Conservation (phyloP, 2,329 filamentous ascomycete genomes). For the Aquanectria penicillioides region DNA sequence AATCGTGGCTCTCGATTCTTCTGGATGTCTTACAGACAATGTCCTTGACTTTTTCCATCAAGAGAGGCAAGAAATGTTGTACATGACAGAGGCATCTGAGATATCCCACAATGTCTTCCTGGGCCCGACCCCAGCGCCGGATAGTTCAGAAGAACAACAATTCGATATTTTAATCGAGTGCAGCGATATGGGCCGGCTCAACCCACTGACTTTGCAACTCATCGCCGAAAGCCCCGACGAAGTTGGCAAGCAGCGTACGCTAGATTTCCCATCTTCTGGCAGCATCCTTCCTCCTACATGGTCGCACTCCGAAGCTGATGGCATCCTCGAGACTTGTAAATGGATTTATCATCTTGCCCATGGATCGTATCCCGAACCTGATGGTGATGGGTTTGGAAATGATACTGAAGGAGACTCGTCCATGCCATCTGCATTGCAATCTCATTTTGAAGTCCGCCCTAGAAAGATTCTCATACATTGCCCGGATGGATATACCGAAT, state of each 20-base stretch:
- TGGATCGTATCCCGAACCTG: slow-evolving; percentile 57
- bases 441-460: slow-evolving; percentile 47
- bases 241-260: slow-evolving; percentile 45
- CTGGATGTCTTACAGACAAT: slow-evolving; percentile 76
- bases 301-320: slow-evolving; percentile 84
- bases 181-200: slow-evolving; percentile 83
- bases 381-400: slow-evolving; percentile 44
- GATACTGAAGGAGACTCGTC: slow-evolving; percentile 45
- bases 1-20: slow-evolving; percentile 79
- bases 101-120: slow-evolving; percentile 92
- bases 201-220: slow-evolving; percentile 71
- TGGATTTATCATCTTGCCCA: slow-evolving; percentile 91
- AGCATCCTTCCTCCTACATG: slow-evolving; percentile 87
- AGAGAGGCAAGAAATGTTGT: slow-evolving; percentile 91
- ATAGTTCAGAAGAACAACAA: slow-evolving; percentile 64
- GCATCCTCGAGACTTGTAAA: slow-evolving; percentile 84
- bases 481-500: slow-evolving; percentile 95
- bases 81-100: slow-evolving; percentile 89
- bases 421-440: slow-evolving; percentile 35
- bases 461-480: slow-evolving; percentile 90
- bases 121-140: slow-evolving; percentile 82
- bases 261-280: slow-evolving; percentile 94
- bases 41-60: slow-evolving; percentile 90
- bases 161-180: slow-evolving; percentile 92
- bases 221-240: slow-evolving; percentile 67